Conservation (phyloP, 2,329 filamentous ascomycete genomes). For the Claviceps maximensis region DNA sequence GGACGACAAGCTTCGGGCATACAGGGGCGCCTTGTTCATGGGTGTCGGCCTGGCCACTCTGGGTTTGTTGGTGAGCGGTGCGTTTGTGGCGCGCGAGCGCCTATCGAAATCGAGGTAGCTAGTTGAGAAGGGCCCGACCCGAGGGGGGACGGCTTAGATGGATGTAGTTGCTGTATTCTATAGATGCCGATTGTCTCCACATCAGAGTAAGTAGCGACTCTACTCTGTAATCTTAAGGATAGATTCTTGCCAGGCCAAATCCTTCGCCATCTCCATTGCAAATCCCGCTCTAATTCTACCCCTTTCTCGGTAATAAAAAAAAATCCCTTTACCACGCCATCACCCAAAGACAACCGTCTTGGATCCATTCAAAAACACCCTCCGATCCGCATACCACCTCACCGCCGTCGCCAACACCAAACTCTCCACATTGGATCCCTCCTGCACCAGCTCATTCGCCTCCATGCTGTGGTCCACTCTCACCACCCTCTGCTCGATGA, state of each 20-base stretch:
- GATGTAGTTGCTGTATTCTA: too few species aligned
- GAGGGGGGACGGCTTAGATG: too few species aligned
- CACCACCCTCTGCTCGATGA: constrained; percentile 73
- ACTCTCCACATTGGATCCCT: constrained; percentile 74
- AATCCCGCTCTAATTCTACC: too few species aligned
- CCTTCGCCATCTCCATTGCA: too few species aligned
- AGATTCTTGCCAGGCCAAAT: too few species aligned
- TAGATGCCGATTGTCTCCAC: too few species aligned
- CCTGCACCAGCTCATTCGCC: constrained; percentile 62
- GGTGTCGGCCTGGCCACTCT: constrained; percentile 23
- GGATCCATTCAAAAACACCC: constrained; percentile 63
- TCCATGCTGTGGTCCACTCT: constrained; percentile 66
- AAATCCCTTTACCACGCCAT: neutral
- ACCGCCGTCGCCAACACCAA: constrained; percentile 71
- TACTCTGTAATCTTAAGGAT: too few species aligned
- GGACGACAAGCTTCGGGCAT: constrained; percentile 8
- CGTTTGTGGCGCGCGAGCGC: constrained; percentile 2
- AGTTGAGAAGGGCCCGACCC: too few species aligned
- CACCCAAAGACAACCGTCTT: constrained; percentile 64
- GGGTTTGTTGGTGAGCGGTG: constrained; percentile 8
- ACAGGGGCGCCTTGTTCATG: constrained; percentile 15
- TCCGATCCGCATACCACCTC: constrained; percentile 69
- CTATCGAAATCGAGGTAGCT: too few species aligned
- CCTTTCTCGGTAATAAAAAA: too few species aligned
- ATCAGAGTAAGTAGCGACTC: too few species aligned